Evolutionary conservation across 1,139 yeast genomes (phyloP).

Genomic region (Magnusiomyces suaveolens): DNA sequence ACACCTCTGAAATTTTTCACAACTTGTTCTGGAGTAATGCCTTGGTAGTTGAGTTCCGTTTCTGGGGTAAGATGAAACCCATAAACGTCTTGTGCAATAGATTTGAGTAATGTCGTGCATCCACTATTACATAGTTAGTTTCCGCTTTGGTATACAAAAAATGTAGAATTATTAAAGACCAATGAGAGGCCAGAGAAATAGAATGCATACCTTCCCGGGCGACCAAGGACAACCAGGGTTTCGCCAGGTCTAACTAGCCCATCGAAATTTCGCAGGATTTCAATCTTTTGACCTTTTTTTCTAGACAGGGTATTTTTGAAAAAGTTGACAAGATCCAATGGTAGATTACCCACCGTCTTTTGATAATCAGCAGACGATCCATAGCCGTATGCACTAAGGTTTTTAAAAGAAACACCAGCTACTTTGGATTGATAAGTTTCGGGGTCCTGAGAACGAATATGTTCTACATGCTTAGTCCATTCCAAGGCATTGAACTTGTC

Average conservation of each 20-base stretch:
- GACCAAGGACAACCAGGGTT: conserved; percentile 63
- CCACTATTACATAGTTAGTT: conserved; percentile 32
- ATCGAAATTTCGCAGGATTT: conserved; percentile 58
- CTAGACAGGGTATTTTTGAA: conserved; percentile 19
- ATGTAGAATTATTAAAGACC: not conserved
- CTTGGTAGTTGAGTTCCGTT: conserved; percentile 41
- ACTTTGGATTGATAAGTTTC: conserved; percentile 56
- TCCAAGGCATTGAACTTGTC: conserved; percentile 47
- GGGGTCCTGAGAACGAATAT: conserved; percentile 47
- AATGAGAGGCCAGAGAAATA: not conserved
- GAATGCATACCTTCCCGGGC: conserved; percentile 47
- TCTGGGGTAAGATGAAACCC: conserved; percentile 54
- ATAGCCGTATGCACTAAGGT: conserved; percentile 58
- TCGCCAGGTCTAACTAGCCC: conserved; percentile 63
- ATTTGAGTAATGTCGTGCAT: conserved; percentile 65
- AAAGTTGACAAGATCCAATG: conserved; percentile 58
- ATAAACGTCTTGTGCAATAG: conserved; percentile 59
- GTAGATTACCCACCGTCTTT: conserved; percentile 44
- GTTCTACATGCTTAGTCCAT: conserved; percentile 62
- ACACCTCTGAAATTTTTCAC: conserved; percentile 33
- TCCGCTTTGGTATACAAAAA: not conserved
- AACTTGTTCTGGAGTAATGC: conserved; percentile 43
- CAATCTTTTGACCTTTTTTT: conserved; percentile 32
- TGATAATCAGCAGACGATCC: conserved; percentile 70
- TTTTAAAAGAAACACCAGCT: conserved; percentile 55